phyloP scores from a whole-genome alignment of 352 stramenopile species.

The Globisporangium yorkense region DNA sequence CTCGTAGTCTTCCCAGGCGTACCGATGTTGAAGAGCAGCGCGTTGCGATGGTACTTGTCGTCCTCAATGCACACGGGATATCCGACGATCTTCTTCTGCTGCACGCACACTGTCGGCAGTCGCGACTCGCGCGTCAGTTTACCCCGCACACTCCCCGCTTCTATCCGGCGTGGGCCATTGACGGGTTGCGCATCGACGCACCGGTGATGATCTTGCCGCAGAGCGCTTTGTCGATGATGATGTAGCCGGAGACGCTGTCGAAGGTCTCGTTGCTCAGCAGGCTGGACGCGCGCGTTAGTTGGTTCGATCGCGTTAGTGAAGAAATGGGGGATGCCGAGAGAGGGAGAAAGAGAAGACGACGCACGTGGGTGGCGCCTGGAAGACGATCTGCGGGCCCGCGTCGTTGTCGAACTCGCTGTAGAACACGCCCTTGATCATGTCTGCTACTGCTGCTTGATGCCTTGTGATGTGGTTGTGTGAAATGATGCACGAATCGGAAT shows the following conservation, averaged over 20 bases:
- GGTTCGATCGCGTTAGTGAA: neutral
- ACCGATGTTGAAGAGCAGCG: constrained; percentile 87
- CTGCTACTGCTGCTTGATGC: too few species aligned
- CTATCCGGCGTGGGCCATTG: too few species aligned
- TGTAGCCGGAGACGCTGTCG: constrained; percentile 82
- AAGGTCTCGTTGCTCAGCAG: constrained; percentile 80
- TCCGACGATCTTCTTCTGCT: constrained; percentile 81
- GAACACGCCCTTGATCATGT: constrained; percentile 84
- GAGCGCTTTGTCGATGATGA: constrained; percentile 87
- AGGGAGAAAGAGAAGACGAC: constrained; percentile 6
- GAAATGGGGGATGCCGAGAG: neutral
- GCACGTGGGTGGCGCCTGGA: constrained; percentile 81
- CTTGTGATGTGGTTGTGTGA: too few species aligned
- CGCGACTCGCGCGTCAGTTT: too few species aligned
- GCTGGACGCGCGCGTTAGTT: constrained; percentile 18
- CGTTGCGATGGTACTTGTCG: constrained; percentile 88
- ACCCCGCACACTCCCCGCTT: too few species aligned
- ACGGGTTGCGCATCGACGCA: constrained; percentile 6
- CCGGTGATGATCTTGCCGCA: constrained; percentile 86
- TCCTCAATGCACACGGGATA: constrained; percentile 87
- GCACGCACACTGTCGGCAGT: constrained; percentile 44
- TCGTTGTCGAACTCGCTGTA: constrained; percentile 93
- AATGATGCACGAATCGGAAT: too few species aligned
- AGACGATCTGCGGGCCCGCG: constrained; percentile 85
- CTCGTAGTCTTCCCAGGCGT: neutral